These are phyloP conservation scores for Dryadomyces quercus-mongolicae DNA, from an alignment of 2,329 filamentous ascomycete species.

Conservation along the genomic window DNA sequence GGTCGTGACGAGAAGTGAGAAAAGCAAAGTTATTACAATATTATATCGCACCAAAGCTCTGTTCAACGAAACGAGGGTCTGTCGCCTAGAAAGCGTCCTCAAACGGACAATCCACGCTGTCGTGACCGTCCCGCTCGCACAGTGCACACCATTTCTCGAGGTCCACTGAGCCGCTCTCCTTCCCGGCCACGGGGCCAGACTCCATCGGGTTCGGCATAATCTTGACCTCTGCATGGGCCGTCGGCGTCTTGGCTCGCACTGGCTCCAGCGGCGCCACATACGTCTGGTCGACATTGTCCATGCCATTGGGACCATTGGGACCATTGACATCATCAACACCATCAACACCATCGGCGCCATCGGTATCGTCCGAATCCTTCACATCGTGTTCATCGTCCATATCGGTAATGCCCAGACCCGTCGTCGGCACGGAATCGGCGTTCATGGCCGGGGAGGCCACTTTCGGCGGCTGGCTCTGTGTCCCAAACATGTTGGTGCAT, in stretches of 20 bases:
- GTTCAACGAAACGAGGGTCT: background rate
- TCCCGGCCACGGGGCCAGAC: conserved; percentile 60
- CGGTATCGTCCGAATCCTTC: conserved; percentile 8
- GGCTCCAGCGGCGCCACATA: conserved; percentile 17
- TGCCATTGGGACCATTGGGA: no score
- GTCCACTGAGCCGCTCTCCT: conserved; percentile 67
- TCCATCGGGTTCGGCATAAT: conserved; percentile 51
- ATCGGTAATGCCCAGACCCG: no score
- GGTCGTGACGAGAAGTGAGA: background rate
- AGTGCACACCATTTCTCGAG: conserved; percentile 91
- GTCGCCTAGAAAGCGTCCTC: conserved; percentile 51
- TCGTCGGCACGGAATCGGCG: background rate
- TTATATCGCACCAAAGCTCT: background rate
- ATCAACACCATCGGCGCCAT: conserved; percentile 1
- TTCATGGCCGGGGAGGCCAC: background rate
- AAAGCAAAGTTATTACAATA: background rate
- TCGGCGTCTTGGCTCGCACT: conserved; percentile 26
- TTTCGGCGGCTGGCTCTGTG: conserved; percentile 10
- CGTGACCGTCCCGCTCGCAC: conserved; percentile 91
- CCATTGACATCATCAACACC: background rate
- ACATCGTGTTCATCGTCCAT: no score
- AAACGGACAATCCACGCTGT: conserved; percentile 89
- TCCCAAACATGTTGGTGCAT: conserved; percentile 74
- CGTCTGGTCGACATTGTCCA: background rate
- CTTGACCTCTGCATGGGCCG: conserved; percentile 29